Conservation (phyloP, 805 yeast species). For the Kluyveromyces lactis region DNA sequence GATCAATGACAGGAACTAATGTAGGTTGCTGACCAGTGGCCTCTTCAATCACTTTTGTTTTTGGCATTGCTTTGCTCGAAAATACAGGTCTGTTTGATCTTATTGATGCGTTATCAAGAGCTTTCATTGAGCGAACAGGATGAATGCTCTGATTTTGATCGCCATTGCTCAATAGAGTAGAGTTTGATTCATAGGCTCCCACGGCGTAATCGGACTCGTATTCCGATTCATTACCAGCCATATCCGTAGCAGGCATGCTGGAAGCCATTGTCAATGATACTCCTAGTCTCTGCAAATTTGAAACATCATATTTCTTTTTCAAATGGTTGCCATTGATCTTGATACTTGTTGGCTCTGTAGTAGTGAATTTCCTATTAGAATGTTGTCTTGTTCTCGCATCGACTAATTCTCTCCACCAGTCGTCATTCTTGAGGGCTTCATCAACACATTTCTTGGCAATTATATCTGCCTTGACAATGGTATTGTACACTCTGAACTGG, state of each 20-base stretch:
- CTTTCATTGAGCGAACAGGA: neutral
- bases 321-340: conserved; percentile 13
- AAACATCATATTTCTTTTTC: conserved; percentile 33
- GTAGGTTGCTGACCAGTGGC: conserved; percentile 64
- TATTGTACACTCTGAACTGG: conserved; percentile 55
- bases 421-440: conserved; percentile 45
- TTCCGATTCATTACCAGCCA: conserved; percentile 23
- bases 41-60: conserved; percentile 56
- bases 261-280: conserved; percentile 73
- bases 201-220: conserved; percentile 20
- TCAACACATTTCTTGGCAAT: conserved; percentile 41
- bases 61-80: conserved; percentile 64
- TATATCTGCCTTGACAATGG: conserved; percentile 61
- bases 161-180: neutral
- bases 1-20: conserved; percentile 42
- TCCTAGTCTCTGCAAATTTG: conserved; percentile 69
- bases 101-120: conserved; percentile 6
- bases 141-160: conserved; percentile 6
- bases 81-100: conserved; percentile 44
- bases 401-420: conserved; percentile 77
- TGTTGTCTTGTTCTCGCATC: conserved; percentile 41
- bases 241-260: conserved; percentile 33
- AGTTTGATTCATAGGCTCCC: conserved; percentile 1
- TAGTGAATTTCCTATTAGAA: conserved; percentile 25
- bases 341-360: conserved; percentile 23